Evolutionary conservation across 2,329 filamentous ascomycete genomes (phyloP).

Genomic region (Fusarium sambucinum): DNA sequence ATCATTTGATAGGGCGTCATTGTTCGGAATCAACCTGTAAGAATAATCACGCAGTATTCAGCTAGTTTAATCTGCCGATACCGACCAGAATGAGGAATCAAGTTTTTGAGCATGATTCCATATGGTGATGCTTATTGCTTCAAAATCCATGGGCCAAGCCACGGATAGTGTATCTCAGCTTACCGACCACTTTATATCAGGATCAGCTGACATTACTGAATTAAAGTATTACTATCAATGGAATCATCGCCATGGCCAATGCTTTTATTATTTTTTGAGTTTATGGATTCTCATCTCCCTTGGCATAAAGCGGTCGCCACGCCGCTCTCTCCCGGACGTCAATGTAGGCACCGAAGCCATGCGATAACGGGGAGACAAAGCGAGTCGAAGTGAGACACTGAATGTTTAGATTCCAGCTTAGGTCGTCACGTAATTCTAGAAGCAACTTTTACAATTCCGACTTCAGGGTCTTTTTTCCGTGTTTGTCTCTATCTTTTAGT

Average conservation of each 20-base stretch:
- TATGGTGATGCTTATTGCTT: neutral
- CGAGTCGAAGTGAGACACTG: neutral
- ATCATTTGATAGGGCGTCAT: constrained; percentile 12
- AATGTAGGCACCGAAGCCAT: neutral
- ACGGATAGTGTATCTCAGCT: neutral
- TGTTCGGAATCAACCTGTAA: constrained; percentile 7
- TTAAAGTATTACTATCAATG: neutral
- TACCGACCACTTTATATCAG: neutral
- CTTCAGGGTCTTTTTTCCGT: constrained; percentile 1
- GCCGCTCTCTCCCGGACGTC: neutral
- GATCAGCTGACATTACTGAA: neutral
- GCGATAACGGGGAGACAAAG: neutral
- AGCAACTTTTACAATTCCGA: constrained; percentile 4
- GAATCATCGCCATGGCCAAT: neutral
- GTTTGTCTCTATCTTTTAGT: neutral
- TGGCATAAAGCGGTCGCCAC: neutral
- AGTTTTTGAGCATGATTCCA: neutral
- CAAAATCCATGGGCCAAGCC: neutral
- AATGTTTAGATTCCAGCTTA: neutral
- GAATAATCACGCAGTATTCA: neutral
- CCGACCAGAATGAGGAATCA: neutral
- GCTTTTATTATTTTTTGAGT: neutral
- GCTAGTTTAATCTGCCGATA: neutral
- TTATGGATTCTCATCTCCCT: neutral
- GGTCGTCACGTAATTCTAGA: constrained; percentile 9